Base-by-base conservation (phyloP, 2,329 filamentous ascomycete genomes). In the Rutstroemia sp. region DNA sequence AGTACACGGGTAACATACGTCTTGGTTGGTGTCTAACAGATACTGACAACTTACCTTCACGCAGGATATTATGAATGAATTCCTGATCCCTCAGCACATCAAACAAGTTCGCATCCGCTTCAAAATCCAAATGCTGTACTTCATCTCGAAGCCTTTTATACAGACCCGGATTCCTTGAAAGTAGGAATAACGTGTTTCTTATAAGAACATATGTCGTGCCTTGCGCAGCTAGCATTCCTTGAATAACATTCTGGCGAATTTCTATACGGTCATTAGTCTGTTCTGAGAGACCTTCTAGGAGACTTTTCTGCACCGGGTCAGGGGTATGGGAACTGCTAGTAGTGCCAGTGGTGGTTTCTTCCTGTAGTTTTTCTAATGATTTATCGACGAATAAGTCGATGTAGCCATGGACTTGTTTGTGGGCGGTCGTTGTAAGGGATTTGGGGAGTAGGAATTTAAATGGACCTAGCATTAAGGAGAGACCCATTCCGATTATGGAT, bases 201-300 rank as follows among this genome's bases (percentile, higher is more conserved):
- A 54, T 23, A 4, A 48, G 42, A 48, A 48, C 44, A 12, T 34
- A 34, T 21, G 34, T 38, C 19, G 44, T 54, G 14, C 23, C 44
- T n/a, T 54, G 34, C 4, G 14, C 44, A 38, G 44, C 21, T 9
- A 54, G 23, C 51, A 54, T 48, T 19, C 42, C 51, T 12, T 54
- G 30, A 37, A 54, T 17, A 14, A 30, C 50, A 52, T 52, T 52
- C 7, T 52, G 16, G 16, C 50, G 50, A 21, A 52, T 52, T 30
- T 52, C 39, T 4, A 52, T 9, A 4, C 25, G 50, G n/a, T 52
- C 25, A 34, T 52, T n/a, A 4, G 50, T 52, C 17, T 45, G 42
- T 6, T 30, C 41, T 12, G 39, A n/a, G 21, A 54, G 51, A 16
- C 27, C 42, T 30, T 47, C 42, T 14, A 39, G 30, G 8, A 47